phyloP scores from a whole-genome alignment of 345 rosid genomes.

The Salix caprea region DNA sequence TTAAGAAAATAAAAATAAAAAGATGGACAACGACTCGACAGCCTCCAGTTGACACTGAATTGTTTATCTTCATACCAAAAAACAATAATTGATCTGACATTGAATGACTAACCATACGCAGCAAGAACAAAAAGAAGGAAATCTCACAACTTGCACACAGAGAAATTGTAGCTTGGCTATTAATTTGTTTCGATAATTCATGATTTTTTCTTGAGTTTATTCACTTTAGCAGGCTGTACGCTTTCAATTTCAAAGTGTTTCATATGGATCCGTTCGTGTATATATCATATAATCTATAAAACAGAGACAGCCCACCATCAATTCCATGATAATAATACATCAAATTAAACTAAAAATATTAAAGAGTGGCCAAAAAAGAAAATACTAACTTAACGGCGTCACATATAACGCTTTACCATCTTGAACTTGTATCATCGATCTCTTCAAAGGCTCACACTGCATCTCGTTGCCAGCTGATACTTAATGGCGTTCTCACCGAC shows the following conservation, averaged over 20 bases:
- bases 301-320: slow-evolving; percentile 1
- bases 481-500: slow-evolving; percentile 67
- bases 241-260: background rate
- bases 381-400: slow-evolving; percentile 13
- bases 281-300: background rate
- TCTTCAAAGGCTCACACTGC: slow-evolving; percentile 65
- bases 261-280: background rate
- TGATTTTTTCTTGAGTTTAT: background rate
- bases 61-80: background rate
- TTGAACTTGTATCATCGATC: background rate
- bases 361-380: background rate
- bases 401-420: background rate
- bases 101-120: background rate
- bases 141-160: background rate
- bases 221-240: background rate
- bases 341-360: background rate
- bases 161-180: background rate
- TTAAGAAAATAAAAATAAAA: too few species aligned
- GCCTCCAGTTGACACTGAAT: slow-evolving; percentile 8
- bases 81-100: background rate
- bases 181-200: background rate
- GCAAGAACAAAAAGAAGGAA: background rate
- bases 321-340: background rate
- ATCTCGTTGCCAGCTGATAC: slow-evolving; percentile 46
- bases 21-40: slow-evolving; percentile 17